phyloP scores from a whole-genome alignment of 306 rosid species.

The Quercus berberidifolia region DNA sequence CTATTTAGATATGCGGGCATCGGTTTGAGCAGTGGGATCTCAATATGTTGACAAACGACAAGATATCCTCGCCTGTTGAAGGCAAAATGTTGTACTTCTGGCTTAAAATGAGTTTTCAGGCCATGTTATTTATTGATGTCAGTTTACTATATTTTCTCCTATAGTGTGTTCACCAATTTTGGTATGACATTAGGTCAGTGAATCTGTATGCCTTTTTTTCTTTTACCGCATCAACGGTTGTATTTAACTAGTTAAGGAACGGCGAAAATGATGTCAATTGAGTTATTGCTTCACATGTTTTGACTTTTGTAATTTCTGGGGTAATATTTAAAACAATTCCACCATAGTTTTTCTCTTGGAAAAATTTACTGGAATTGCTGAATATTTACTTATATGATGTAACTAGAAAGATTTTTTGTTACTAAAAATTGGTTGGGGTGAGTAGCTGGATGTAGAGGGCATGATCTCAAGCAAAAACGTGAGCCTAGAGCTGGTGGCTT shows the following conservation, averaged over 20 bases:
- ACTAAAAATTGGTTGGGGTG: too few species aligned
- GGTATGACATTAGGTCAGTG: conserved; percentile 30
- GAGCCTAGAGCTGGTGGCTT: too few species aligned
- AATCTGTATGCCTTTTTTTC: conserved; percentile 21
- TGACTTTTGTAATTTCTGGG: neutral
- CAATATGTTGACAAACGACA: too few species aligned
- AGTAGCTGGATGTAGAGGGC: too few species aligned
- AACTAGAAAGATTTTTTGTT: too few species aligned
- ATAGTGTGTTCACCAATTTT: conserved; percentile 45
- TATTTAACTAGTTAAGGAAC: neutral
- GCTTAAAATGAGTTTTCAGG: conserved; percentile 27
- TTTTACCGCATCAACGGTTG: neutral
- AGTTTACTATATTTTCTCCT: conserved; percentile 24
- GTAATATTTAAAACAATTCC: neutral
- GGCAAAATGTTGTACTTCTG: conserved; percentile 6
- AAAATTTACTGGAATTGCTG: too few species aligned
- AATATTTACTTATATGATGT: too few species aligned
- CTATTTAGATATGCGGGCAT: neutral
- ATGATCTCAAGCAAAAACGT: too few species aligned
- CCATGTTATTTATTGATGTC: conserved; percentile 28
- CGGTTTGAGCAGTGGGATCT: too few species aligned
- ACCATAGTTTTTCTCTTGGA: neutral
- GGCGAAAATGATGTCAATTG: neutral
- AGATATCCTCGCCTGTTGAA: too few species aligned
- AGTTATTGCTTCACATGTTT: neutral